Evolutionary conservation across 2,329 filamentous ascomycete species (phyloP).

Genomic region (Pseudocercospora pini-densiflorae): DNA sequence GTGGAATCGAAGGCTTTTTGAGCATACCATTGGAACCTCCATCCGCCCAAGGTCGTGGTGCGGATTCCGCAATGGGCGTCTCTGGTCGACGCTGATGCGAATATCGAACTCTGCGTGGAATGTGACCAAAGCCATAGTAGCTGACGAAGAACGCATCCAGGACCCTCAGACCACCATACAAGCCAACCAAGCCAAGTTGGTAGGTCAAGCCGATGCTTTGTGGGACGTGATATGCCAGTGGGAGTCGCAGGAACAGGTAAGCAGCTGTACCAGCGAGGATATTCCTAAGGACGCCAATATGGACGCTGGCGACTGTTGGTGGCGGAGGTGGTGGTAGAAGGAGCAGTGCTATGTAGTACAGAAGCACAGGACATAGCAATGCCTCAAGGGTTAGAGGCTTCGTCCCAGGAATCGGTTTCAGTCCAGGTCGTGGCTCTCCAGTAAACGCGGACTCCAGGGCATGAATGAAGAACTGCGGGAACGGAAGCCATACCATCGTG

Average conservation of each 20-base stretch:
- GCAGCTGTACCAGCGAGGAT: constrained; percentile 44
- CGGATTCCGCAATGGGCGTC: constrained; percentile 32
- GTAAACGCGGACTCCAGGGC: constrained; percentile 27
- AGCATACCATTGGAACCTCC: constrained; percentile 27
- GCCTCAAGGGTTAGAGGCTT: constrained; percentile 46
- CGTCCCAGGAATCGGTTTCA: constrained; percentile 49
- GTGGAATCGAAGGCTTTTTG: constrained; percentile 17
- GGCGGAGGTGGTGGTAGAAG: constrained; percentile 48
- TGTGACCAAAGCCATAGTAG: constrained; percentile 46
- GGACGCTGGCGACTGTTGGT: constrained; percentile 37
- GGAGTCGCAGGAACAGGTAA: constrained; percentile 48
- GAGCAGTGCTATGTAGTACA: constrained; percentile 49
- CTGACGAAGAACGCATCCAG: constrained; percentile 52
- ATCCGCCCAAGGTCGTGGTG: constrained; percentile 26
- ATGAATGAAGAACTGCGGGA: constrained; percentile 31
- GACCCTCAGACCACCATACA: constrained; percentile 49
- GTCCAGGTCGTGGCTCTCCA: constrained; percentile 42
- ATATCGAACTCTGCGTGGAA: constrained; percentile 50
- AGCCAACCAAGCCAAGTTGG: constrained; percentile 49
- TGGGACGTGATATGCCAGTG: constrained; percentile 49
- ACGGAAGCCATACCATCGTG: constrained; percentile 15
- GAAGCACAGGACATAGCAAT: constrained; percentile 45
- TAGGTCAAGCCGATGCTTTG: constrained; percentile 53
- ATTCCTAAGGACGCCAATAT: constrained; percentile 43
- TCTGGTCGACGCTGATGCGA: constrained; percentile 41